Base-by-base conservation (phyloP, 768 basidiomycete species). In the Collybiopsis confluens region DNA sequence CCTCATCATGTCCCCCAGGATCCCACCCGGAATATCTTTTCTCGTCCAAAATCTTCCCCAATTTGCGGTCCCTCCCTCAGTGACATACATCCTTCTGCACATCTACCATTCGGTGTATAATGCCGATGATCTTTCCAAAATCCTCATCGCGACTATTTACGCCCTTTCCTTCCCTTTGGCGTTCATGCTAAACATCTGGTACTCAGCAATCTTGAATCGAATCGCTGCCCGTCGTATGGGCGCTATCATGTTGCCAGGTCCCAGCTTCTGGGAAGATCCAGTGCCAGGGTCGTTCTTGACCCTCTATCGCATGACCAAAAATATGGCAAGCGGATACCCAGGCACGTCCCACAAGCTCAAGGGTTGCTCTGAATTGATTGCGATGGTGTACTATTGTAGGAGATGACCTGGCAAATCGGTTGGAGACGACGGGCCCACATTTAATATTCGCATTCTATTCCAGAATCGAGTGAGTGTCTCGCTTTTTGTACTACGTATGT, bases 401-500 rank as follows among this genome's bases (percentile, higher is more conserved):
- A 4, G 65, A 71, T 35, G 52, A 58, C 3, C 16, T 70, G 24
- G 57, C 59, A 11, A 54, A 64, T 28, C 59, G 58, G 20, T 57
- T 59, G 5, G 57, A 61, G 43, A 41, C 55, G 16, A 61, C 66
- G 27, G 75, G 1, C 59, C 66, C 28, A 66, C 66, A 3, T 58
- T 71, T 52, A 70, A 65, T 36, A 28, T 71, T 9, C 61, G 62
- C 11, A 55, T 73, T 5, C 61, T 79, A 30, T 74, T 69, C 53
- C 70, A 75, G 45, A 62, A 72, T 45, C 62, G 66, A 63, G 76
- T 68, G 44, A 11, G 70, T 61, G 11, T n/a, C 41, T 30, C 37
- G 18, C 11, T 35, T 35, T 4, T 21, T 20, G 30, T 36, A 21
- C 33, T 48, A 8, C 16, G 3, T 20, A 20, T n/a, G n/a, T n/a